A percentile compares a stretch with the other conserved stretches of the same genome.
phyloP scores from a whole-genome alignment of 306 rosid species.

The Castanea crenata region DNA sequence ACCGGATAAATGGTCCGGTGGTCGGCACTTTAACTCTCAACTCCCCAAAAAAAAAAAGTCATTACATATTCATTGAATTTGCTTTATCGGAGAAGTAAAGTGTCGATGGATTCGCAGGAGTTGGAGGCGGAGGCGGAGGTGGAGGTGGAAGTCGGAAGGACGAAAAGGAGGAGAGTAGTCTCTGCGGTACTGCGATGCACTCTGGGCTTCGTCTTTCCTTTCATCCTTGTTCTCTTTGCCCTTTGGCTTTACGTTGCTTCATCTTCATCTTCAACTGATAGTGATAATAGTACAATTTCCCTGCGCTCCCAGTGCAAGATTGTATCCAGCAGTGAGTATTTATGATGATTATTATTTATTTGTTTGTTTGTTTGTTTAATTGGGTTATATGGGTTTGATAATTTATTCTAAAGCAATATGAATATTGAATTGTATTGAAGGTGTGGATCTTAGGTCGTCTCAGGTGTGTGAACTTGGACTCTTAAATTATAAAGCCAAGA shows the following conservation, averaged over 20 bases:
- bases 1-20: conserved; percentile 86
- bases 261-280: conserved; percentile 3
- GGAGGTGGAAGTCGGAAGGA: conserved; percentile 12
- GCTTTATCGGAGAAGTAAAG: background rate
- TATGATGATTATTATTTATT: background rate
- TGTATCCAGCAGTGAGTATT: conserved; percentile 70
- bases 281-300: conserved; percentile 56
- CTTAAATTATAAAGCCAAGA: conserved; percentile 74
- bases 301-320: conserved; percentile 82
- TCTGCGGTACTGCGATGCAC: conserved; percentile 41
- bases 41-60: background rate
- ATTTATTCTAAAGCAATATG: background rate
- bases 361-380: background rate
- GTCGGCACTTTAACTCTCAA: conserved; percentile 34
- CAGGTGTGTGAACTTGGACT: conserved; percentile 89
- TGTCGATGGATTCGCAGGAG: conserved; percentile 58
- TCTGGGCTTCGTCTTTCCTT: conserved; percentile 41
- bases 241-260: conserved; percentile 48
- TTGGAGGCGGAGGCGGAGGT: background rate
- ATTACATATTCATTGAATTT: background rate
- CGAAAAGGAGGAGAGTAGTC: conserved; percentile 23
- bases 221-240: conserved; percentile 32
- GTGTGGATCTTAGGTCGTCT: conserved; percentile 92
- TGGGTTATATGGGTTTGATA: background rate
- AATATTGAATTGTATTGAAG: conserved; percentile 36